Conservation (phyloP, 805 yeast genomes). For the Scheffersomyces ergatensis region DNA sequence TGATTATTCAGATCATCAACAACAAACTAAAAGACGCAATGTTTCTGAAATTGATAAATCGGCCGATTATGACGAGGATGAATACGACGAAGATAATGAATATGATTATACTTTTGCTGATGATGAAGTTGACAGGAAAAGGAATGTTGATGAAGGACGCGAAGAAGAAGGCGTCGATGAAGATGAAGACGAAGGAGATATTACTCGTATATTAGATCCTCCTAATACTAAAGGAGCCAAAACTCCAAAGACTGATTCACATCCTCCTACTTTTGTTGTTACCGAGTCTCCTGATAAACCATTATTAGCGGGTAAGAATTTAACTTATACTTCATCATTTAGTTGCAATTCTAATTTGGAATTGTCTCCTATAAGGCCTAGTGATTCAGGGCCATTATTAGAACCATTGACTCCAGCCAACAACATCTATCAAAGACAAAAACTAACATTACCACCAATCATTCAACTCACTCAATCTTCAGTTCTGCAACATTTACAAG, state of each 20-base stretch:
- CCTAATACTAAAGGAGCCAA: constrained; percentile 1
- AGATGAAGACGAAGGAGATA: constrained; percentile 15
- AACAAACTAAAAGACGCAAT: neutral
- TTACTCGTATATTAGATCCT: constrained; percentile 10
- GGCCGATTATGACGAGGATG: constrained; percentile 3
- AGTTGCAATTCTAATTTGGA: constrained; percentile 66
- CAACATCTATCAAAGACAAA: constrained; percentile 7
- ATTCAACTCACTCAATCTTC: neutral
- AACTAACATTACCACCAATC: constrained; percentile 1
- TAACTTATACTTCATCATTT: constrained; percentile 62
- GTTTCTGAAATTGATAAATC: neutral
- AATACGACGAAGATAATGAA: constrained; percentile 7
- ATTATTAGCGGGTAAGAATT: constrained; percentile 36
- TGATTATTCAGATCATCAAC: constrained; percentile 8
- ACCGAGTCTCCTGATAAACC: constrained; percentile 41
- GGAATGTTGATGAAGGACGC: constrained; percentile 10
- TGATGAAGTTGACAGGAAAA: constrained; percentile 3
- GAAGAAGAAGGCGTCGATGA: constrained; percentile 15
- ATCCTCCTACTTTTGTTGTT: constrained; percentile 21
- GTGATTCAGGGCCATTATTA: constrained; percentile 62
- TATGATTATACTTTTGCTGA: constrained; percentile 4
- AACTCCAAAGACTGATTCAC: constrained; percentile 3
- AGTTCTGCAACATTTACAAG: neutral
- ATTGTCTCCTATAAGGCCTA: constrained; percentile 55
- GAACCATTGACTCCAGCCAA: constrained; percentile 62